Percentiles rank a stretch among this genome's conserved stretches.
Conservation (phyloP, 305 asterid species). For the Monarda citriodora region DNA sequence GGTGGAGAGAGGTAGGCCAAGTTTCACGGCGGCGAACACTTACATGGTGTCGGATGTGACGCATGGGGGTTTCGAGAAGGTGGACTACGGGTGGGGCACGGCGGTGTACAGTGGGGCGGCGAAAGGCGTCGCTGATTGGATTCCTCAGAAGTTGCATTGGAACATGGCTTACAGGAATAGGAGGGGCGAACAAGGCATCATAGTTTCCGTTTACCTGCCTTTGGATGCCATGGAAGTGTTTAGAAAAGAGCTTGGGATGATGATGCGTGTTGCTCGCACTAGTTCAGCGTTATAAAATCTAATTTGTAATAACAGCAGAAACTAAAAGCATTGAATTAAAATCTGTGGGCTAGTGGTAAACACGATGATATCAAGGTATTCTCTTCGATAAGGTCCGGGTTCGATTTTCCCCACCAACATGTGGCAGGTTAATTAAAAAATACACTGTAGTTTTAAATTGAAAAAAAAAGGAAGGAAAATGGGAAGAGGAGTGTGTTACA, state of each 20-base stretch:
- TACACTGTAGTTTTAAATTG: too few relatives aligned
- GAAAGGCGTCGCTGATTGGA: not conserved
- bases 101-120: constrained; percentile 64
- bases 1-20: constrained; percentile 20
- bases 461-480: too few relatives aligned
- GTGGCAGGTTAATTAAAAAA: too few relatives aligned
- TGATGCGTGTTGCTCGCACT: constrained; percentile 7
- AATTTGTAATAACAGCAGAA: too few relatives aligned
- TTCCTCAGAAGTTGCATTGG: constrained; percentile 45
- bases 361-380: too few relatives aligned
- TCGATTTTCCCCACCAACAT: too few relatives aligned
- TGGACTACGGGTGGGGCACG: constrained; percentile 84
- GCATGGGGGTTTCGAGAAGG: constrained; percentile 44
- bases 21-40: constrained; percentile 20
- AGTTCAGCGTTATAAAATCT: too few relatives aligned
- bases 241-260: constrained; percentile 29
- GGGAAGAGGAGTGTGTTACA: too few relatives aligned
- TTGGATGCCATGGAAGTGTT: constrained; percentile 23
- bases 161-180: constrained; percentile 33
- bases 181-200: constrained; percentile 22
- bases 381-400: too few relatives aligned
- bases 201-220: not conserved
- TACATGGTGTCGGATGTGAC: constrained; percentile 63
- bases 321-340: too few relatives aligned
- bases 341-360: too few relatives aligned